Evolutionary conservation across 208 protist species (phyloP).

Genomic region (Crithidia thermophila): DNA sequence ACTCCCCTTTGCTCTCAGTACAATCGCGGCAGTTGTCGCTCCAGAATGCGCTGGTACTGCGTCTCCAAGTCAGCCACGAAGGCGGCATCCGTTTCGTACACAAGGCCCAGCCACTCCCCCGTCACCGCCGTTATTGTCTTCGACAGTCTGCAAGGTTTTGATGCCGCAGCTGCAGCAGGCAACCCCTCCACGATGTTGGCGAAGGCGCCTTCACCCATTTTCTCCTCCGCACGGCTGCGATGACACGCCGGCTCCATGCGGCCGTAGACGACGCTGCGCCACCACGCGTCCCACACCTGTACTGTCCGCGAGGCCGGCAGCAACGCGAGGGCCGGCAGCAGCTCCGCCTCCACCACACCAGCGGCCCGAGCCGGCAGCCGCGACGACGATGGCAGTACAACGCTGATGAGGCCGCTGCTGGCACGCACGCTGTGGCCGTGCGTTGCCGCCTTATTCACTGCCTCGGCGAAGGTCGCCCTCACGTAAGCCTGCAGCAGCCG

Average conservation of each 20-base stretch:
- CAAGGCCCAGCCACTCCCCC: slow-evolving; percentile 14
- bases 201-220: too few species aligned
- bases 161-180: not conserved
- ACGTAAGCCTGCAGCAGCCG: slow-evolving; percentile 28
- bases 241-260: not conserved
- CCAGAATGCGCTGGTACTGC: slow-evolving; percentile 21
- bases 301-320: slow-evolving; percentile 20
- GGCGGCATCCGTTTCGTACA: slow-evolving; percentile 14
- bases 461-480: slow-evolving; percentile 28
- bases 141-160: too few species aligned
- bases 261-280: slow-evolving; percentile 6
- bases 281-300: slow-evolving; percentile 26
- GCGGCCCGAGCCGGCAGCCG: not conserved
- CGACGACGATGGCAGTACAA: slow-evolving; percentile 12
- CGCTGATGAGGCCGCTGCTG: slow-evolving; percentile 21
- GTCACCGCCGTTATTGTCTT: slow-evolving; percentile 11
- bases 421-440: not conserved
- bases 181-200: too few species aligned
- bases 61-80: slow-evolving; percentile 16
- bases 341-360: slow-evolving; percentile 26
- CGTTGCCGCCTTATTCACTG: not conserved
- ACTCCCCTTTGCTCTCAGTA: not conserved
- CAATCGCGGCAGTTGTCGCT: not conserved
- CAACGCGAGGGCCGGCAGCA: slow-evolving; percentile 19
- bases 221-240: not conserved